These are phyloP conservation scores for Corchorus olitorius DNA, from an alignment of 345 rosid genomes.

Conservation along the genomic window DNA sequence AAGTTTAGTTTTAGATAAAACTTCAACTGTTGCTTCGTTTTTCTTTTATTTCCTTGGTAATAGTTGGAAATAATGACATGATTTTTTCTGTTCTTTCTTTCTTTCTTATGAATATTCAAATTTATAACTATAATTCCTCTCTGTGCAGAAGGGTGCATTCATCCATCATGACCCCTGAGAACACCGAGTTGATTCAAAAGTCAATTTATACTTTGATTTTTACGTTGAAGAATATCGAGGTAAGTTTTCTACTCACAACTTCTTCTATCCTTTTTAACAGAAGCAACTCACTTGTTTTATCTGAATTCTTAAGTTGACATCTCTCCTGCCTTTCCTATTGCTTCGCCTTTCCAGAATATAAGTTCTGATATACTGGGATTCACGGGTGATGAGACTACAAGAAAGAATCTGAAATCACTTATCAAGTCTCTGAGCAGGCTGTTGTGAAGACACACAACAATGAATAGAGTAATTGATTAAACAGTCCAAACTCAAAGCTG, in stretches of 20 bases:
- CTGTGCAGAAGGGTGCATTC: conserved; percentile 66
- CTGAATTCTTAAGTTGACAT: not conserved
- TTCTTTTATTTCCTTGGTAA: too few relatives aligned
- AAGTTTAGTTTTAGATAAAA: not conserved
- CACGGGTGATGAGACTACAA: conserved; percentile 96
- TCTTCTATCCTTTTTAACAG: not conserved
- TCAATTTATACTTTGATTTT: conserved; percentile 83
- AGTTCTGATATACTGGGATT: conserved; percentile 95
- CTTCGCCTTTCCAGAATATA: conserved; percentile 62
- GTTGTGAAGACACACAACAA: conserved; percentile 39
- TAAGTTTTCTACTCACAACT: conserved; percentile 26
- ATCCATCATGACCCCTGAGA: conserved; percentile 91
- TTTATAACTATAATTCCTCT: not conserved
- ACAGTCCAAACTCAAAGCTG: not conserved
- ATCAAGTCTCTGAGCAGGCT: conserved; percentile 96
- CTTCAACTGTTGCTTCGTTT: too few relatives aligned
- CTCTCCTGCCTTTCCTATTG: conserved; percentile 11
- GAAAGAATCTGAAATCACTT: conserved; percentile 80
- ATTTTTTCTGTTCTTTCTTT: not conserved
- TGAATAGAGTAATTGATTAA: not conserved
- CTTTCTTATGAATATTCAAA: too few relatives aligned
- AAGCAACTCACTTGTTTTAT: not conserved
- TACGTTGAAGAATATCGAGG: conserved; percentile 96
- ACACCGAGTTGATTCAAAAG: conserved; percentile 79
- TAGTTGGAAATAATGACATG: not conserved